A percentile compares a stretch with the other conserved stretches of the same genome.
phyloP scores from a whole-genome alignment of 2,329 filamentous ascomycete species.

The Pseudogymnoascus sp. region DNA sequence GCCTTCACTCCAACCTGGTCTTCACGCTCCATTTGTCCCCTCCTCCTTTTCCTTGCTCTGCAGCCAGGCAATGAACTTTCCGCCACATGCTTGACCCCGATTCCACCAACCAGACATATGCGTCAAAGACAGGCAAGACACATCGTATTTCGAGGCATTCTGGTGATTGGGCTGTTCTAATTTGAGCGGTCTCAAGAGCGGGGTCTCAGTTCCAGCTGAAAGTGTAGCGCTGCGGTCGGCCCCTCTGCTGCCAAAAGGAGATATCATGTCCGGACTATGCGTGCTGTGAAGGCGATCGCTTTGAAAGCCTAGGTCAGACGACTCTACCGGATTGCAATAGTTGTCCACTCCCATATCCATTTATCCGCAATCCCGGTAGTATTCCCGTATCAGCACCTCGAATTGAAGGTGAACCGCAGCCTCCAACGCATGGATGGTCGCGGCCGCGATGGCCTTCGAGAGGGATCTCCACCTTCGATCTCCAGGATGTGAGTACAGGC shows the following conservation, averaged over 20 bases:
- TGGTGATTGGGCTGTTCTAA: neutral
- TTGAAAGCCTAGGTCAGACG: slow-evolving; percentile 8
- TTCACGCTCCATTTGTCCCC: neutral
- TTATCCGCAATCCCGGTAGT: neutral
- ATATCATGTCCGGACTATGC: neutral
- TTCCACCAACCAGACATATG: no score
- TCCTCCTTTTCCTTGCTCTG: neutral
- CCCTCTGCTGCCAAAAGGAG: neutral
- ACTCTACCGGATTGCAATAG: slow-evolving; percentile 5
- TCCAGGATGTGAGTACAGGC: no score
- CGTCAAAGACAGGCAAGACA: no score
- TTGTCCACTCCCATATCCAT: neutral
- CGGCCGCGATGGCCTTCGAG: no score
- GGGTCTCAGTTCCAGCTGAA: neutral
- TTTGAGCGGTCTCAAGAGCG: neutral
- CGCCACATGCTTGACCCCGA: neutral
- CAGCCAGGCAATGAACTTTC: neutral
- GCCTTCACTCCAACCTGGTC: neutral
- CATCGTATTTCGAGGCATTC: neutral
- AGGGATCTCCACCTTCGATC: no score
- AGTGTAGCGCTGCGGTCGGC: neutral
- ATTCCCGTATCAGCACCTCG: slow-evolving; percentile 3
- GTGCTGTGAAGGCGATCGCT: neutral
- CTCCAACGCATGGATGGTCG: no score
- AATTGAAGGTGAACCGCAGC: neutral